Evolutionary conservation across 441 rosid genomes (phyloP), one percentile per base, ranked within the genome.

Genomic region (Eruca vesicaria): DNA sequence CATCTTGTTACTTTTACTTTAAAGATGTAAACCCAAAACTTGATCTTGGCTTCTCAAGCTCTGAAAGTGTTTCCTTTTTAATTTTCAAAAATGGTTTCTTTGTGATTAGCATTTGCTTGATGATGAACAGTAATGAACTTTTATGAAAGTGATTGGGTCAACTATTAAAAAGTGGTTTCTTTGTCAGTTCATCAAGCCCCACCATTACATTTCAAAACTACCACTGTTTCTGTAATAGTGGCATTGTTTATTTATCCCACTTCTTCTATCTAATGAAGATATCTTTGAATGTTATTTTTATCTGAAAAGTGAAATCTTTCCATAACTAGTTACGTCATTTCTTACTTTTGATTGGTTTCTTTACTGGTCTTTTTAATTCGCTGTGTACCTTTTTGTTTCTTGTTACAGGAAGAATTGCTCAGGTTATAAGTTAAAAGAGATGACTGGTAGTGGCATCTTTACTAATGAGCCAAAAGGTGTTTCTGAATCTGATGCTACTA

Each of bases 381-480:
- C 7, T 50, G 2, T 50, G 14, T 41, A 12, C 5, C 45, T 26
- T 33, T 33, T n/a, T n/a, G 36, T 33, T 33, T 33, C 10, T 33
- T 12, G n/a, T 2, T 68, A 21, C 57, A 90, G 95, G 88, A 90
- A 88, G 79, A 87, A 87, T 72, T 88, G 92, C 68, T 90, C 92
- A 8, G 92, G 87, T 14, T 81, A 88, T 78, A 90, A 88, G 81
- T 21, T 88, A 32, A 90, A 90, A 65, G 95, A 90, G 80, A 90
- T 88, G 28, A 84, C 83, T 28, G 95, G 95, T 23, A 88, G 92
- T 16, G 90, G 88, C 71, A 90, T 90, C 48, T 86, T 90, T 68
- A 63, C 79, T 7, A 78, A 76, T 60, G 72, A 82, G 63, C 32
- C 50, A 2, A 78, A 78, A 66, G 69, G 8, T 7, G 69, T 58